These are phyloP conservation scores for Aeschynomene evenia DNA, from an alignment of 306 rosid species.

Conservation along the genomic window DNA sequence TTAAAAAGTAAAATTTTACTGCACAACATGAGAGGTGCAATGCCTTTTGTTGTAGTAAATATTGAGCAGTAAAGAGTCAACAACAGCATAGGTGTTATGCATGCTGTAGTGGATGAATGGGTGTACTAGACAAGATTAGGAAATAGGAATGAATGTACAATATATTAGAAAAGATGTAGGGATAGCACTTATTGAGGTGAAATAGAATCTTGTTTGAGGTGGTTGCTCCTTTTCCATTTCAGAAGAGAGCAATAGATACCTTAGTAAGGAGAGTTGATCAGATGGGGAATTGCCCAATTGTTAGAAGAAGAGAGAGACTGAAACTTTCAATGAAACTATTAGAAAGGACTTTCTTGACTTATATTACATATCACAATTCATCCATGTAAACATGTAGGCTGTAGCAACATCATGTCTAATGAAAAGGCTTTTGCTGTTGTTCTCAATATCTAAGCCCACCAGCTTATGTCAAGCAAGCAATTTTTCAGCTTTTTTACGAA, in stretches of 20 bases:
- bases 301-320: not conserved
- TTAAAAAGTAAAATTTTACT: not conserved
- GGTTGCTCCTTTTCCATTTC: not conserved
- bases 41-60: not conserved
- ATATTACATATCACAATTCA: not conserved
- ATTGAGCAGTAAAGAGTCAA: not conserved
- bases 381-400: not conserved
- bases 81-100: not conserved
- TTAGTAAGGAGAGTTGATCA: not conserved
- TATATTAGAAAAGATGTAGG: not conserved
- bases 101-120: not conserved
- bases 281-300: not conserved
- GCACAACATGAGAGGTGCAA: not conserved
- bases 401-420: not conserved
- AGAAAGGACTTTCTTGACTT: not conserved
- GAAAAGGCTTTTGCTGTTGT: not conserved
- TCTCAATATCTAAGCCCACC: not conserved
- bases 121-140: not conserved
- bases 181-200: not conserved
- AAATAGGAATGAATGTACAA: not conserved
- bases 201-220: not conserved
- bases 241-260: not conserved
- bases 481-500: not conserved
- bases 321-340: not conserved
- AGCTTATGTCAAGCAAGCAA: not conserved